Percentiles rank a stretch among this genome's conserved stretches.
These are phyloP conservation scores for Melaleuca quinquenervia DNA, from an alignment of 345 rosid genomes.

Conservation along the genomic window DNA sequence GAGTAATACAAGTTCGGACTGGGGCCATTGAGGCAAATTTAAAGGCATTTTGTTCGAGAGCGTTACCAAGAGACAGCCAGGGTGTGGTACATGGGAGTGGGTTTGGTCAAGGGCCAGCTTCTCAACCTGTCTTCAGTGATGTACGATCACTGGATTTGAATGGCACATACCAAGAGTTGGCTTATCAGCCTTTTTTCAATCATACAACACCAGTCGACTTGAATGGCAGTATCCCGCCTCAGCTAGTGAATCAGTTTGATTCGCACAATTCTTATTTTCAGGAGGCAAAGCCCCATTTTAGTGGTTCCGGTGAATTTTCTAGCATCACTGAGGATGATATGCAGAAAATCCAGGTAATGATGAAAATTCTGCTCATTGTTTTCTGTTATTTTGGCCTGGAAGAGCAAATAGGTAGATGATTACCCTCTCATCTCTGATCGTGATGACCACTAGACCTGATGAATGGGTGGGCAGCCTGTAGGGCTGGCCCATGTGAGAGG, in stretches of 20 bases:
- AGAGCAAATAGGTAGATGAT: background rate
- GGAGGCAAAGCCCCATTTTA: conserved; percentile 26
- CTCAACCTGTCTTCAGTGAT: background rate
- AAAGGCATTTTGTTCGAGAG: conserved; percentile 53
- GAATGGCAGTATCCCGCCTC: conserved; percentile 46
- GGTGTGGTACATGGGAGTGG: conserved; percentile 34
- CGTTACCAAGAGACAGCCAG: conserved; percentile 40
- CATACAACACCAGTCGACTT: conserved; percentile 39
- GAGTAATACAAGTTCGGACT: conserved; percentile 88
- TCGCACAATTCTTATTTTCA: conserved; percentile 8
- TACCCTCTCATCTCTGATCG: background rate
- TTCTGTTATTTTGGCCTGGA: background rate
- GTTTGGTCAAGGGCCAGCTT: conserved; percentile 17
- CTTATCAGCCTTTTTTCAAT: conserved; percentile 9
- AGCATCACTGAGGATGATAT: conserved; percentile 51
- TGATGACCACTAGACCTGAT: background rate
- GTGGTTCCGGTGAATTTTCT: conserved; percentile 22
- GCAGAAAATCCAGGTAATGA: conserved; percentile 64
- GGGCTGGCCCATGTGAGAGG: background rate
- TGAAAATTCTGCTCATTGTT: background rate
- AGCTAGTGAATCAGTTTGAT: conserved; percentile 22
- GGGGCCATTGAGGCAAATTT: conserved; percentile 90
- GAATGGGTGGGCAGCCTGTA: background rate
- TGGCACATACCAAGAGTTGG: conserved; percentile 29
- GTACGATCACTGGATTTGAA: conserved; percentile 39